A percentile compares a stretch with the other conserved stretches of the same genome.
These are phyloP conservation scores for Sclerotinia trifoliorum DNA, from an alignment of 2,329 filamentous ascomycete genomes.

Conservation along the genomic window DNA sequence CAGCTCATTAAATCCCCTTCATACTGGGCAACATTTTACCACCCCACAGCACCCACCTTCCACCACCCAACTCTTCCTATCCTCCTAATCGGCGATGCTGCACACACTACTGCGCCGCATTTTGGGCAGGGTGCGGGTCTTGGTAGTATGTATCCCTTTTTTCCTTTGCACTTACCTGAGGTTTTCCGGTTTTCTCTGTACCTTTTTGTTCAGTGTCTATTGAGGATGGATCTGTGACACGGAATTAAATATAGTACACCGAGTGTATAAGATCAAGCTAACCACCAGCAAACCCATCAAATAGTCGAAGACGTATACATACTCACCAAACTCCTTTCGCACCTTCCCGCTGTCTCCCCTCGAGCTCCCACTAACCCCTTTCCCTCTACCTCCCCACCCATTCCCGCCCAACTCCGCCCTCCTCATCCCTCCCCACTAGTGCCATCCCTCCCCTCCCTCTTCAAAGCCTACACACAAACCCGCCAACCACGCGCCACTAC, in stretches of 20 bases:
- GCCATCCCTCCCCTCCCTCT: neutral
- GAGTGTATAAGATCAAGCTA: neutral
- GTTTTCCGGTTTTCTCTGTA: no score
- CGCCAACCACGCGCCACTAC: neutral
- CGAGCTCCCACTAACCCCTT: neutral
- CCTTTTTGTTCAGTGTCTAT: neutral
- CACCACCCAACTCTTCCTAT: neutral
- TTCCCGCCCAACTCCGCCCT: fast-evolving
- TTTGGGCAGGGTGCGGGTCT: conserved; percentile 11
- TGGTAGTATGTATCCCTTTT: neutral
- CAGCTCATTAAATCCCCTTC: conserved; percentile 8
- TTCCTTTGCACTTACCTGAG: fast-evolving
- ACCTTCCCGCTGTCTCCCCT: neutral
- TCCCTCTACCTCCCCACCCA: neutral
- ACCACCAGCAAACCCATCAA: neutral
- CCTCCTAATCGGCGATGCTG: conserved; percentile 2
- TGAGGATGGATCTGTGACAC: neutral
- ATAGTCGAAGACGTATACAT: conserved; percentile 14
- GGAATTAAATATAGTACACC: no score
- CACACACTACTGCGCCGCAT: conserved; percentile 7
- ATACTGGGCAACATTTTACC: conserved; percentile 10
- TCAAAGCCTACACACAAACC: neutral
- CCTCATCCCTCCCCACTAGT: no score
- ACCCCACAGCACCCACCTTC: neutral
- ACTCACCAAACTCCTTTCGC: neutral